These are phyloP conservation scores for Fragaria iinumae DNA, from an alignment of 306 rosid genomes.

Conservation along the genomic window DNA sequence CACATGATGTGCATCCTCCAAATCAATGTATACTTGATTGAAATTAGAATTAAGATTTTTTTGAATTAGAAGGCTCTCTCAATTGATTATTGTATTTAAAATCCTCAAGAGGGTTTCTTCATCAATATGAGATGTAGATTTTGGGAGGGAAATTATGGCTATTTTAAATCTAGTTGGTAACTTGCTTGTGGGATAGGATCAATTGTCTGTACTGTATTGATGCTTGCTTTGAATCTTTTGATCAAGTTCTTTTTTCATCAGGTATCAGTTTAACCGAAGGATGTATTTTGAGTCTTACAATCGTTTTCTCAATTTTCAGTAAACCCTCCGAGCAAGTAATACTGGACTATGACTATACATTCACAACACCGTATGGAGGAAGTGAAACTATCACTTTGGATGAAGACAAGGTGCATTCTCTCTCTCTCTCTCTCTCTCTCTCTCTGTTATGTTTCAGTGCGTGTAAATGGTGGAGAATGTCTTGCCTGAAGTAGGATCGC, in stretches of 20 bases:
- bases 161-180: background rate
- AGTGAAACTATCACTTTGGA: constrained; percentile 57
- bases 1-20: background rate
- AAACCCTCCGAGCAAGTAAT: constrained; percentile 84
- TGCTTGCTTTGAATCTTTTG: constrained; percentile 12
- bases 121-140: background rate
- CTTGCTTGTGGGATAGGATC: background rate
- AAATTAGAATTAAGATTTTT: background rate
- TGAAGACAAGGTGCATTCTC: constrained; percentile 49
- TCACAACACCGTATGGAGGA: constrained; percentile 90
- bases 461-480: background rate
- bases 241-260: constrained; percentile 1
- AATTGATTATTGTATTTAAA: background rate
- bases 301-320: constrained; percentile 54
- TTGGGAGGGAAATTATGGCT: background rate
- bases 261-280: constrained; percentile 6
- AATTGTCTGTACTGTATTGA: background rate
- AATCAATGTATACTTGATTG: background rate
- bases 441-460: background rate
- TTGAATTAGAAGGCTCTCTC: background rate
- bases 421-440: constrained; percentile 19
- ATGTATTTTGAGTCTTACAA: constrained; percentile 32
- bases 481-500: background rate
- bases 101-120: background rate
- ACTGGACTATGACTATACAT: constrained; percentile 91